A percentile compares a stretch with the other conserved stretches of the same genome.
Conservation (phyloP, 75 land plant species). For the Cunninghamia lanceolata region DNA sequence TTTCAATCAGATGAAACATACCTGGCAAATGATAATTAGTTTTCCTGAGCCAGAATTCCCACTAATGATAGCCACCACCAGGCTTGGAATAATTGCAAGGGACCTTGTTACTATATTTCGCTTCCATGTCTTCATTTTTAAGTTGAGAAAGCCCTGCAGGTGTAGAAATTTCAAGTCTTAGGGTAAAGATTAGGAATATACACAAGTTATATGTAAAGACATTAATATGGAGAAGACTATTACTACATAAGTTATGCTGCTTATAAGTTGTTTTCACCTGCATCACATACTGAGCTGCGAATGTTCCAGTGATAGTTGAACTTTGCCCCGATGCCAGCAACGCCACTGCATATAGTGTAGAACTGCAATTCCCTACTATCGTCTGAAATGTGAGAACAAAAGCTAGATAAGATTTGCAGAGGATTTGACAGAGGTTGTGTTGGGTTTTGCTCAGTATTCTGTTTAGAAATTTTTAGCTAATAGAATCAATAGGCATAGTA, state of each 20-base stretch:
- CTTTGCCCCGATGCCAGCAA: slow-evolving; percentile 35
- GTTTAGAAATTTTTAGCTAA: not conserved
- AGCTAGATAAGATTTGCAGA: not conserved
- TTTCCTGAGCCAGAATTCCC: slow-evolving; percentile 28
- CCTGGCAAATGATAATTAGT: slow-evolving; percentile 9
- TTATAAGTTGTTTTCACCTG: too few species aligned
- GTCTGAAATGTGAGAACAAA: slow-evolving; percentile 12
- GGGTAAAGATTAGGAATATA: not conserved
- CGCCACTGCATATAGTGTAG: slow-evolving; percentile 16
- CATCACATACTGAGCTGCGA: too few species aligned
- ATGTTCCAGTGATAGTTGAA: too few species aligned
- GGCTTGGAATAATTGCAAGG: not conserved
- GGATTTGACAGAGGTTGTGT: not conserved
- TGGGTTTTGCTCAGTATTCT: not conserved
- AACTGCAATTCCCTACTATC: slow-evolving; percentile 20
- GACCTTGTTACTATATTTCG: slow-evolving; percentile 23
- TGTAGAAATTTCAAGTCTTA: not conserved
- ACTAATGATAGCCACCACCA: slow-evolving; percentile 16
- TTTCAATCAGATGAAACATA: not conserved
- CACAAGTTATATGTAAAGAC: not conserved
- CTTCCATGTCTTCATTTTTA: slow-evolving; percentile 24
- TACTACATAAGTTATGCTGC: slow-evolving; percentile 34
- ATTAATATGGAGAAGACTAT: not conserved
- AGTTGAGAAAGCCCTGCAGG: slow-evolving; percentile 22
- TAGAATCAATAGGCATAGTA: too few species aligned